Conservation (phyloP, 2,329 filamentous ascomycete genomes). For the Talaromyces sp. region DNA sequence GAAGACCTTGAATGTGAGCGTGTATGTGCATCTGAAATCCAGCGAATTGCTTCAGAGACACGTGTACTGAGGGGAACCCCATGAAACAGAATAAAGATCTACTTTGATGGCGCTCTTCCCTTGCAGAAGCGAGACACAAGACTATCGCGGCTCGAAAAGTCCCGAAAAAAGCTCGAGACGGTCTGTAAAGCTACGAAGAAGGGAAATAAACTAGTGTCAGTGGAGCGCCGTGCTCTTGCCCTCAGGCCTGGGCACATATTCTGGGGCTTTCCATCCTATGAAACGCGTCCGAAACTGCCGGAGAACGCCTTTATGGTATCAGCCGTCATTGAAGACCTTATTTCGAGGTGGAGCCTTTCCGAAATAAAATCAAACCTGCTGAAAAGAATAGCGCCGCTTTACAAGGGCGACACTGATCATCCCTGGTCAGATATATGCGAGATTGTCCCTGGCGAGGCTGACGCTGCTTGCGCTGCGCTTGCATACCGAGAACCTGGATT, state of each 20-base stretch:
- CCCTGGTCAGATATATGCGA: conserved; percentile 36
- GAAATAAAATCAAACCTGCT: conserved; percentile 17
- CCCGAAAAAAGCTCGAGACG: conserved; percentile 50
- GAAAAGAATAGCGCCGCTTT: conserved; percentile 14
- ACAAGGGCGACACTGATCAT: conserved; percentile 17
- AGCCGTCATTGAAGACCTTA: conserved; percentile 65
- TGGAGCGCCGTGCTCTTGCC: not conserved
- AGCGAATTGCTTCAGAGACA: not conserved
- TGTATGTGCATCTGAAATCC: conserved; percentile 48
- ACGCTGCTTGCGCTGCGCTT: conserved; percentile 67
- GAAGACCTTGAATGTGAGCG: conserved; percentile 46
- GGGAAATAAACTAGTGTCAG: conserved; percentile 19
- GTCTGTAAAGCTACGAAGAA: conserved; percentile 36
- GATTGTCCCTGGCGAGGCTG: conserved; percentile 78
- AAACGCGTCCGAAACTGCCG: conserved; percentile 34
- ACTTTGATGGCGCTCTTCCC: conserved; percentile 82
- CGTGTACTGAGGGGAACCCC: conserved; percentile 4
- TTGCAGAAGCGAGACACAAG: conserved; percentile 57
- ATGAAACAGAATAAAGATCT: conserved; percentile 57
- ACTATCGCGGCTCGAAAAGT: conserved; percentile 53
- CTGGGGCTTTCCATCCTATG: conserved; percentile 17
- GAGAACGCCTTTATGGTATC: conserved; percentile 69
- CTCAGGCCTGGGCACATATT: conserved; percentile 21
- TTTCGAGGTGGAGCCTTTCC: conserved; percentile 36
- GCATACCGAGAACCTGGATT: conserved; percentile 47